phyloP scores from a whole-genome alignment of 768 basidiomycete species.

The Mycena alexandri region DNA sequence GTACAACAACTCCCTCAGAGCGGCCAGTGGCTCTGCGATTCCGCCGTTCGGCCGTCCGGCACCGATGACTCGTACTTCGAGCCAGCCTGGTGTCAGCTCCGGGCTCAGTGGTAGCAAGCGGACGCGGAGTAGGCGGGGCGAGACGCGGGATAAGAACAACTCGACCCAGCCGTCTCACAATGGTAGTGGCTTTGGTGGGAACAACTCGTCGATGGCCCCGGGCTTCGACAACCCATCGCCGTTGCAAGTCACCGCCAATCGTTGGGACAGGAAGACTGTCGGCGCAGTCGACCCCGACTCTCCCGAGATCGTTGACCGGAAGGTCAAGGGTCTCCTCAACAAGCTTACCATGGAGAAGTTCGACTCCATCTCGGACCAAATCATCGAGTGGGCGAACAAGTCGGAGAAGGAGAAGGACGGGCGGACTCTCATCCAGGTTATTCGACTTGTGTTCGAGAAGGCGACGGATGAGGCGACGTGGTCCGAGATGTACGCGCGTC shows the following conservation, averaged over 20 bases:
- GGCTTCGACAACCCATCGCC: conserved; percentile 79
- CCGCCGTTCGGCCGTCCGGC: conserved; percentile 68
- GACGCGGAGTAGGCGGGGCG: conserved; percentile 87
- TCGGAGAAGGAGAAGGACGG: conserved; percentile 94
- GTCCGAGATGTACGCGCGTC: conserved; percentile 97
- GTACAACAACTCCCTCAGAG: conserved; percentile 64
- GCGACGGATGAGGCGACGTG: conserved; percentile 96
- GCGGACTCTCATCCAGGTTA: conserved; percentile 94
- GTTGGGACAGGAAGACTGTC: conserved; percentile 78
- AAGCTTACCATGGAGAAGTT: conserved; percentile 98
- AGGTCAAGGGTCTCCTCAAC: conserved; percentile 93
- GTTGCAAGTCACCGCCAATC: conserved; percentile 82
- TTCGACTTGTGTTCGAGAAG: conserved; percentile 96
- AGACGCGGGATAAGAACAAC: conserved; percentile 73
- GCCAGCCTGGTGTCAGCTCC: conserved; percentile 69
- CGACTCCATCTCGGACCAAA: conserved; percentile 95
- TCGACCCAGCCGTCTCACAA: conserved; percentile 57
- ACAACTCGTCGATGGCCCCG: conserved; percentile 47
- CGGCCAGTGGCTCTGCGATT: conserved; percentile 64
- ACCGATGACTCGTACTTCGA: conserved; percentile 77
- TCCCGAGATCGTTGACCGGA: conserved; percentile 90
- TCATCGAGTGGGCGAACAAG: conserved; percentile 95
- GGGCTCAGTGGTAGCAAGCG: conserved; percentile 66
- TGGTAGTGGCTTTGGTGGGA: conserved; percentile 46
- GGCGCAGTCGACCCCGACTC: conserved; percentile 68